Evolutionary conservation across 805 yeast genomes (phyloP), one percentile per base, ranked within the genome.

Genomic region (Hanseniaspora singularis): DNA sequence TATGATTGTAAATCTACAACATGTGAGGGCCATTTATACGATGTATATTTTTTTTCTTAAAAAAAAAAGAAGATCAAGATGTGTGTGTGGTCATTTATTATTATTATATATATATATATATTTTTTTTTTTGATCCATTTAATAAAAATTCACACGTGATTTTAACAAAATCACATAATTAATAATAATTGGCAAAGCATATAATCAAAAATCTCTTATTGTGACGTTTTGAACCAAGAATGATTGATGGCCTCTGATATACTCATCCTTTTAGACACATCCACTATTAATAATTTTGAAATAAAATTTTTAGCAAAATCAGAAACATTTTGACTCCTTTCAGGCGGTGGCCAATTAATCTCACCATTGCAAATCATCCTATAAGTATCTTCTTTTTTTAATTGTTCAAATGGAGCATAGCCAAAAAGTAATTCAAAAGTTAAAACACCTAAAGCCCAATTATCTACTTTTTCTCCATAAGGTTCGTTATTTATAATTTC

Each of bases 391-490:
- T 79, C 81, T 45, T 81, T 79, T 51, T 81, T 77, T 24, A 70
- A 71, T 53, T 84, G 95, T 59, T 87, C 96, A 60, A 89, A 89
- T 0, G 97, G 97, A 0, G 98, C 96, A 39, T 71, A 69, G 0
- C 96, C 97, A 3, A 81, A 87, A 1, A 89, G 64, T 42, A 92
- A 72, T 61, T 89, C 98, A 57, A 81, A 89, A 51, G 87, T 72
- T 31, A 89, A 62, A 2, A 89, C 77, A 0, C 98, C 98, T 46
- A 89, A 66, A 1, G 96, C 85, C 98, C 98, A 89, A 2, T 81
- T 72, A 59, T 89, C 98, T 0, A 86, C 95, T 43, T 70, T 70
- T 45, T 70, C 71, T 54, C 82, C 89, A 55, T 89, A 92, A 10
- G 78, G 82, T 54, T 74, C 77, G 1, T 83, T 78, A 51, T 81